Conservation (phyloP, 2,329 filamentous ascomycete species). For the Falciphora oryzae region DNA sequence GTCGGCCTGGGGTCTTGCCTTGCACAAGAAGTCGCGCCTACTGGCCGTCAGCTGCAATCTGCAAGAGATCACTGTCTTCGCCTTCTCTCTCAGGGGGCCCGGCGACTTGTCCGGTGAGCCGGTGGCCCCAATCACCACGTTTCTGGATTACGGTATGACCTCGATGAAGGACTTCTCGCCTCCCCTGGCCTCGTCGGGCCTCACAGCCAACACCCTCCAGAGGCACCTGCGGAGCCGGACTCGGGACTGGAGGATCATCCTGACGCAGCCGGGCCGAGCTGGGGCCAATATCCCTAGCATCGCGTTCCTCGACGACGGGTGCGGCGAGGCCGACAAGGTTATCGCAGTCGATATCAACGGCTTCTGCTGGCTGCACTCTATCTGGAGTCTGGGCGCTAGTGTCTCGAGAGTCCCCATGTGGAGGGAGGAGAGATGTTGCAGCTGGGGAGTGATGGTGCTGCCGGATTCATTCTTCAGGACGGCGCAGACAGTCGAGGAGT, state of each 20-base stretch:
- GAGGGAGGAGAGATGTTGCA: constrained; percentile 29
- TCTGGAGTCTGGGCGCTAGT: constrained; percentile 37
- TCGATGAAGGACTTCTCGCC: constrained; percentile 17
- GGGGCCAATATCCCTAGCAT: constrained; percentile 48
- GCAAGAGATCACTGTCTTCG: constrained; percentile 47
- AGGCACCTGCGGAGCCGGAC: constrained; percentile 34
- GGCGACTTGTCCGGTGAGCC: not conserved
- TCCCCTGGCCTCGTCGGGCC: constrained; percentile 13
- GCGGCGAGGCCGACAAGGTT: constrained; percentile 44
- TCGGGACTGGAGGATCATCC: constrained; percentile 44
- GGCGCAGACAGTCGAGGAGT: constrained; percentile 22
- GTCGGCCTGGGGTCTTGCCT: constrained; percentile 84
- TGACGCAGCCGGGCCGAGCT: constrained; percentile 25
- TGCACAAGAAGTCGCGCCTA: constrained; percentile 75
- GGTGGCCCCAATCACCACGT: not conserved
- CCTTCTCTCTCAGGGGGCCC: constrained; percentile 28
- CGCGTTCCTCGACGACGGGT: constrained; percentile 40
- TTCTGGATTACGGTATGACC: not conserved
- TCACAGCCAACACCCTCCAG: constrained; percentile 22
- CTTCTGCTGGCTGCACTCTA: constrained; percentile 42
- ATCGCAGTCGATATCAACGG: constrained; percentile 47
- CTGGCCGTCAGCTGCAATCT: constrained; percentile 83
- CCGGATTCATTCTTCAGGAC: constrained; percentile 23
- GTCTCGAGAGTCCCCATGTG: constrained; percentile 21
- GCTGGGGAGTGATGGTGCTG: constrained; percentile 45